phyloP scores from a whole-genome alignment of 768 basidiomycete genomes.

The Mycena vitilis region DNA sequence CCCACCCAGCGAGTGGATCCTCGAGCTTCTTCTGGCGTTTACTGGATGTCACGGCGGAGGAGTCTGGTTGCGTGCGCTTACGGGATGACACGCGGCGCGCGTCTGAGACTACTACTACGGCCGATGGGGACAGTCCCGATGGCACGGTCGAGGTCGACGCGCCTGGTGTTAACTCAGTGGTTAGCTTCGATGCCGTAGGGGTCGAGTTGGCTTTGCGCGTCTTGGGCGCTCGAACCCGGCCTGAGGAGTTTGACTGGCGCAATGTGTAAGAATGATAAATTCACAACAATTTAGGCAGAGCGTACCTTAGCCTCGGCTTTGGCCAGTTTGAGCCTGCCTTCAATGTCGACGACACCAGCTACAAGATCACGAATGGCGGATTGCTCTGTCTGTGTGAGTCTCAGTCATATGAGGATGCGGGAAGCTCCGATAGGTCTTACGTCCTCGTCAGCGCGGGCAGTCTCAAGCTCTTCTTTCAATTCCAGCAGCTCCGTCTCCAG shows the following conservation, averaged over 20 bases:
- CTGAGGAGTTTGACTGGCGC: constrained; percentile 12
- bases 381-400: not conserved
- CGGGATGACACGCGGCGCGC: too few species aligned
- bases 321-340: constrained; percentile 13
- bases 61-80: too few species aligned
- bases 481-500: constrained; percentile 13
- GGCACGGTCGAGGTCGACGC: too few species aligned
- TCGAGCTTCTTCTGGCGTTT: too few species aligned
- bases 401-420: constrained; percentile 2
- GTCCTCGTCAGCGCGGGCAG: constrained; percentile 6
- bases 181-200: too few species aligned
- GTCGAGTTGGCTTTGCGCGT: not conserved
- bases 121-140: too few species aligned
- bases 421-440: not conserved
- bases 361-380: constrained; percentile 11
- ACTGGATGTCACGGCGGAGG: too few species aligned
- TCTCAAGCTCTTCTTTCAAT: constrained; percentile 3
- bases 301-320: constrained; percentile 12
- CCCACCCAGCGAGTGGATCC: too few species aligned
- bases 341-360: constrained; percentile 1
- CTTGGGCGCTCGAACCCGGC: constrained; percentile 14
- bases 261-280: not conserved
- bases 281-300: not conserved
- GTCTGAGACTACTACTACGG: too few species aligned
- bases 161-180: too few species aligned